Evolutionary conservation across 192 early-diverging fungal species (phyloP), one percentile per base, ranked within the genome.

Genomic region (Geranomyces variabilis): DNA sequence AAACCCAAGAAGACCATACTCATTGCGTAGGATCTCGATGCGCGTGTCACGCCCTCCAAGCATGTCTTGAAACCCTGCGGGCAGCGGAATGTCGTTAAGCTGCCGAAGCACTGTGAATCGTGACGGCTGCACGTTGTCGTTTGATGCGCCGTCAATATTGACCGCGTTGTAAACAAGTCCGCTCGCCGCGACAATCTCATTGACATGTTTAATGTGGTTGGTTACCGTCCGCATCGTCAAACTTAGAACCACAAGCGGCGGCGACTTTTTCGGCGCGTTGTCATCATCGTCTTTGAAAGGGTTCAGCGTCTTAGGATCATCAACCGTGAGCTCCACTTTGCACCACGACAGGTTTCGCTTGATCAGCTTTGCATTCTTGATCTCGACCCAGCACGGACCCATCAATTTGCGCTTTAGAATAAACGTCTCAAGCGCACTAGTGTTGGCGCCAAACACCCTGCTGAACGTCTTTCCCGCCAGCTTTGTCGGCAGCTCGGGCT

Each of bases 321-420:
- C 76, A 4, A 95, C 84, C 0, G 74, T 59, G 30, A 86, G 77
- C 80, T 98, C 96, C 0, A 82, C 47, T 58, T 92, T 94, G 71
- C 93, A 93, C 96, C 96, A 99, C 12, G 96, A 96, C 70, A 89
- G 87, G 63, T 81, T 86, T 12, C 73, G 70, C 31, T 67, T 73
- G 44, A 73, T 82, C 2, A 88, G 68, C 21, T 79, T 71, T 0
- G 90, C 84, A 22, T 92, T 67, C 41, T 77, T 80, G 30, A 97
- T 85, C 15, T 83, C 74, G 0, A 99, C 79, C 98, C 98, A 99
- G 65, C 90, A 91, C 7, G 98, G 98, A 0, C 98, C 98, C 94
- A 94, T 98, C 29, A 99, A 79, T 63, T 93, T 89, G 24, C 96
- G 86, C 78, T 98, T 95, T 26, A 96, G 85, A n/a, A 98, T 74